Conservation (phyloP, 1,284 basidiomycete genomes). For the Ceraceosorus bombacis region DNA sequence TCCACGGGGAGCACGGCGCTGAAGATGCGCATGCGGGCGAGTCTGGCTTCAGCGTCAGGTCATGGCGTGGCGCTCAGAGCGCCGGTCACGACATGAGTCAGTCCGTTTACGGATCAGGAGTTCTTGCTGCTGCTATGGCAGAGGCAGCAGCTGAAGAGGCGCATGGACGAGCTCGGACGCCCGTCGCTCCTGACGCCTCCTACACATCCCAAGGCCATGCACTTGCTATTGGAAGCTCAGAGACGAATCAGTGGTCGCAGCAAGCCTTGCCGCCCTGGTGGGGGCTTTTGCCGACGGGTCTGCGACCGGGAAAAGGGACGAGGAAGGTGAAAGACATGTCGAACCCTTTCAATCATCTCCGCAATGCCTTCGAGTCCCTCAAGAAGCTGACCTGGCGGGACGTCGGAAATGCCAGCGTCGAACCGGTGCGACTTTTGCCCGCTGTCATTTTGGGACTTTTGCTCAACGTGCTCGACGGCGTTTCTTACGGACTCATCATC, state of each 20-base stretch:
- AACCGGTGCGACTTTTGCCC: conserved; percentile 52
- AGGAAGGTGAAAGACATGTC: background rate
- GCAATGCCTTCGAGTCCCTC: conserved; percentile 11
- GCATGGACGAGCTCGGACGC: too few relatives aligned
- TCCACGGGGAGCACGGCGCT: too few relatives aligned
- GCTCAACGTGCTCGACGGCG: conserved; percentile 86
- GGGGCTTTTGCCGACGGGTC: conserved; percentile 16
- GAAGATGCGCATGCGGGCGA: background rate
- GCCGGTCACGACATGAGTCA: background rate
- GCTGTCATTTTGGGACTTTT: conserved; percentile 78
- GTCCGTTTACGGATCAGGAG: conserved; percentile 24
- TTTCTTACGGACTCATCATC: conserved; percentile 69
- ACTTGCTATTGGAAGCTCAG: too few relatives aligned
- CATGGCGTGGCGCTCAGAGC: background rate
- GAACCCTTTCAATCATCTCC: conserved; percentile 11
- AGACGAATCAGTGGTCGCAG: too few relatives aligned
- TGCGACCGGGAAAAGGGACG: conserved; percentile 21
- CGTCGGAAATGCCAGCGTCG: conserved; percentile 21
- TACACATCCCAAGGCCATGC: too few relatives aligned
- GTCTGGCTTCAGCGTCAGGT: conserved; percentile 13
- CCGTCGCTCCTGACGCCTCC: too few relatives aligned
- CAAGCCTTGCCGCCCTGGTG: conserved; percentile 4
- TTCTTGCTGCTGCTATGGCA: conserved; percentile 27
- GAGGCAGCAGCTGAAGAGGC: background rate
- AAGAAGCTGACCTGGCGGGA: conserved; percentile 31